A percentile compares a stretch with the other conserved stretches of the same genome.
Conservation (phyloP, 208 protist genomes). For the Trypanosoma caninum region DNA sequence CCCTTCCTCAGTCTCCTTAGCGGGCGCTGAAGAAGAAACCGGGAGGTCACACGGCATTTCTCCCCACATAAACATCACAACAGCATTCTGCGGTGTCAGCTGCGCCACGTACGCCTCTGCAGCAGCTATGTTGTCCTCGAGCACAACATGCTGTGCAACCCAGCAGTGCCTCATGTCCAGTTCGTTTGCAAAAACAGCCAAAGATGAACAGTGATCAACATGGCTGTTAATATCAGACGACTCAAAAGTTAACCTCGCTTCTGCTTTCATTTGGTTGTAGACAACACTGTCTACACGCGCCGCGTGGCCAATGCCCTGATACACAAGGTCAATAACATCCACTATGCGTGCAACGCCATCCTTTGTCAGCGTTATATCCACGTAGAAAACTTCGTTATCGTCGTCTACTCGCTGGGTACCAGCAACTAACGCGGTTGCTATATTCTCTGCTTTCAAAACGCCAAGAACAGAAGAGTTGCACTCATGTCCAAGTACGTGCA, state of each 20-base stretch:
- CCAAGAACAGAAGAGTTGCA: conserved; percentile 84
- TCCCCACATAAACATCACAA: conserved; percentile 50
- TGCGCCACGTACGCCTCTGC: conserved; percentile 38
- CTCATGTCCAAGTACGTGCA: conserved; percentile 93
- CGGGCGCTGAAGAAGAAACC: not conserved
- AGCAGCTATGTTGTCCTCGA: conserved; percentile 55
- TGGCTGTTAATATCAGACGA: conserved; percentile 32
- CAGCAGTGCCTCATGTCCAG: conserved; percentile 51
- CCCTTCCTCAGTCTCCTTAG: not conserved
- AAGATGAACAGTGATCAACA: conserved; percentile 36
- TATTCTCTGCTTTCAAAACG: conserved; percentile 67
- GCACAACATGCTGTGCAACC: conserved; percentile 33
- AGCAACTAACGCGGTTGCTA: conserved; percentile 66
- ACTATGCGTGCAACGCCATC: conserved; percentile 43
- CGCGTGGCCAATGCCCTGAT: conserved; percentile 56
- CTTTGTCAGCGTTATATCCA: conserved; percentile 50
- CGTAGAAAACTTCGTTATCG: conserved; percentile 48
- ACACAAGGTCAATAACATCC: conserved; percentile 59
- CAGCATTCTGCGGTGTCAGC: conserved; percentile 50
- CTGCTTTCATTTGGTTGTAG: conserved; percentile 59
- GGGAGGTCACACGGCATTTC: conserved; percentile 35
- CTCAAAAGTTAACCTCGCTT: conserved; percentile 54
- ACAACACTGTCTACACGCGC: conserved; percentile 47
- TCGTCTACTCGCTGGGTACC: conserved; percentile 56
- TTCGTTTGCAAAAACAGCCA: conserved; percentile 40